phyloP scores from a whole-genome alignment of 768 basidiomycete genomes.

The Suillus subaureus region DNA sequence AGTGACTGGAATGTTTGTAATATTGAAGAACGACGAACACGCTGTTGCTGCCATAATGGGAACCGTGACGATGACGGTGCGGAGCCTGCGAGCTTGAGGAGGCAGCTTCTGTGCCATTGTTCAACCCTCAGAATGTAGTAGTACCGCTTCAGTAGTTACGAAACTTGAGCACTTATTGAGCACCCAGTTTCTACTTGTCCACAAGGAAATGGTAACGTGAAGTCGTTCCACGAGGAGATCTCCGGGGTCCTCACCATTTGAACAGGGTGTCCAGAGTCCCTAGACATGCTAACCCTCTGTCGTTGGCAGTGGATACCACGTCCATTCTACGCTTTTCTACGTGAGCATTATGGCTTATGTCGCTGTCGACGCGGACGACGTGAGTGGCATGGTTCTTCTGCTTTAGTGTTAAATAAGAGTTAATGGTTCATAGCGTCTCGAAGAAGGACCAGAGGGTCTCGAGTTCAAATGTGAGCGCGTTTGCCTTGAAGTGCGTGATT shows the following conservation, averaged over 20 bases:
- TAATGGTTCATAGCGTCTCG: conserved; percentile 44
- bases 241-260: background rate
- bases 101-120: conserved; percentile 38
- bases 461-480: conserved; percentile 66
- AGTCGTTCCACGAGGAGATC: background rate
- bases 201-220: background rate
- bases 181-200: no score
- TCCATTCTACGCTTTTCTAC: background rate
- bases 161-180: background rate
- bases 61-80: conserved; percentile 60
- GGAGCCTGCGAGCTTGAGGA: conserved; percentile 46
- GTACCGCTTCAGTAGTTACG: background rate
- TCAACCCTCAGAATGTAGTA: background rate
- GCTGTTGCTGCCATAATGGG: conserved; percentile 69
- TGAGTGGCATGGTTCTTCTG: conserved; percentile 31
- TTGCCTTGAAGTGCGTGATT: background rate
- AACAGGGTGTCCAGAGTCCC: conserved; percentile 1
- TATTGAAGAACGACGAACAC: conserved; percentile 42
- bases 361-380: conserved; percentile 71
- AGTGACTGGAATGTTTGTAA: conserved; percentile 14
- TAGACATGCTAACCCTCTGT: background rate
- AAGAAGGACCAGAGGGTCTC: conserved; percentile 69
- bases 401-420: background rate
- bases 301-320: no score
- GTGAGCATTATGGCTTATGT: conserved; percentile 62